Evolutionary conservation across 345 rosid species (phyloP), one percentile per base, ranked within the genome.

Genomic region (Ceriops zippeliana): DNA sequence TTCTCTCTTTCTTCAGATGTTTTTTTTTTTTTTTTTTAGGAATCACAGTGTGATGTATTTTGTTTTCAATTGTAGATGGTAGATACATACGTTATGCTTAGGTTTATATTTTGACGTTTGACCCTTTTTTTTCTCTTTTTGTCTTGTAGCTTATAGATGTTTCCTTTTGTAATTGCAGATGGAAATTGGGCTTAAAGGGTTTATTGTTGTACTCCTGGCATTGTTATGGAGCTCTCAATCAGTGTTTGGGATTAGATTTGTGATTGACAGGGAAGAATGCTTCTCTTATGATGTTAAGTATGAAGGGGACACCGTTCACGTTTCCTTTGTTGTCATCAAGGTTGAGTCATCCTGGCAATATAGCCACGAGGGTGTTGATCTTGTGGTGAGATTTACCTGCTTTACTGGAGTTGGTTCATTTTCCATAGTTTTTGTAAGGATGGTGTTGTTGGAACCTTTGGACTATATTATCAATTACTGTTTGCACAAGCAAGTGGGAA

Each of bases 221-320:
- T 30, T 86, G 19, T 16, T 79, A 17, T 78, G 31, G 19, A 69
- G 61, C 60, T 78, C 73, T 1, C 70, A 73, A 62, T 67, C 73
- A 0, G 89, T 70, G 57, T 72, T 57, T 6, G 93, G 85, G 37
- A 83, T 86, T 67, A 80, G 93, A 79, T 84, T 86, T 6, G 85
- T 83, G 64, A 82, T 88, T 13, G 87, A 88, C 22, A 78, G 85
- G 66, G 93, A 88, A 73, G 93, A 88, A 65, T 88, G 93, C 65
- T 79, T 86, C 78, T 81, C 90, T 47, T 82, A 84, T 70, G 76
- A 88, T 75, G 89, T 86, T 68, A 73, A 88, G 61, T 86, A 84
- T 56, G 87, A 81, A 52, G 89, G 90, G 24, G 93, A 86, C 54
- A 80, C 83, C 0, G 80, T 86, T 70, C 93, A 86, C 66, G 79